Evolutionary conservation across 1,284 basidiomycete genomes (phyloP).

Genomic region (Cryptococcus sp.): DNA sequence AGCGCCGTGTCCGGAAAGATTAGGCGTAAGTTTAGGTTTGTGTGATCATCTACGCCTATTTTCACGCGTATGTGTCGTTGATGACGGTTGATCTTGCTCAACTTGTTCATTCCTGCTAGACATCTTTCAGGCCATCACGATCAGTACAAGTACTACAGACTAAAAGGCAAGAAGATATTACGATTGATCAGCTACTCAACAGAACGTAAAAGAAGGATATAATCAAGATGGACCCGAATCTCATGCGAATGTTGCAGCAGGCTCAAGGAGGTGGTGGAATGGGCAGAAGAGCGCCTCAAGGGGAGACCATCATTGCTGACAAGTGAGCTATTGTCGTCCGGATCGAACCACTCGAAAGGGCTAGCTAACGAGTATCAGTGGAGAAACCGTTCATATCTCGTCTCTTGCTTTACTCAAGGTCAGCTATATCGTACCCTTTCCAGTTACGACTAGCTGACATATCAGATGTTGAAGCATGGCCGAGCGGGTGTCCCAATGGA

Average conservation of each 20-base stretch:
- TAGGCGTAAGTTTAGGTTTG: too few relatives aligned
- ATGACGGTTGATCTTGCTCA: too few relatives aligned
- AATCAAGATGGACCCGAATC: slow-evolving; percentile 12
- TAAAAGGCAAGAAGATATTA: too few relatives aligned
- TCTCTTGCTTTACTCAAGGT: slow-evolving; percentile 70
- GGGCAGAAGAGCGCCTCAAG: slow-evolving; percentile 12
- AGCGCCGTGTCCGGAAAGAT: too few relatives aligned
- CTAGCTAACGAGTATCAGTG: slow-evolving; percentile 52
- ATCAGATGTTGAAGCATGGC: slow-evolving; percentile 97
- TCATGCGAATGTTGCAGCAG: slow-evolving; percentile 13
- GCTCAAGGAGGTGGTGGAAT: slow-evolving; percentile 6
- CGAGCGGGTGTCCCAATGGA: slow-evolving; percentile 99
- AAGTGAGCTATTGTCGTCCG: slow-evolving; percentile 47
- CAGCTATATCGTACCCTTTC: too few relatives aligned
- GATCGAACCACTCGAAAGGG: background rate
- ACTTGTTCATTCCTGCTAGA: too few relatives aligned
- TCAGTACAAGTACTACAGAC: too few relatives aligned
- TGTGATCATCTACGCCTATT: too few relatives aligned
- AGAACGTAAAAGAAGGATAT: too few relatives aligned
- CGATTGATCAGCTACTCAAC: too few relatives aligned
- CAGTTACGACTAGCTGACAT: slow-evolving; percentile 1
- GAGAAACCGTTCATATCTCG: slow-evolving; percentile 95
- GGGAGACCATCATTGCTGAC: slow-evolving; percentile 44
- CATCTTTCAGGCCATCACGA: too few relatives aligned
- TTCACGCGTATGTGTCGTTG: too few relatives aligned